Conservation (phyloP, 2,329 filamentous ascomycete genomes). For the Penicillium psychrosexuale region DNA sequence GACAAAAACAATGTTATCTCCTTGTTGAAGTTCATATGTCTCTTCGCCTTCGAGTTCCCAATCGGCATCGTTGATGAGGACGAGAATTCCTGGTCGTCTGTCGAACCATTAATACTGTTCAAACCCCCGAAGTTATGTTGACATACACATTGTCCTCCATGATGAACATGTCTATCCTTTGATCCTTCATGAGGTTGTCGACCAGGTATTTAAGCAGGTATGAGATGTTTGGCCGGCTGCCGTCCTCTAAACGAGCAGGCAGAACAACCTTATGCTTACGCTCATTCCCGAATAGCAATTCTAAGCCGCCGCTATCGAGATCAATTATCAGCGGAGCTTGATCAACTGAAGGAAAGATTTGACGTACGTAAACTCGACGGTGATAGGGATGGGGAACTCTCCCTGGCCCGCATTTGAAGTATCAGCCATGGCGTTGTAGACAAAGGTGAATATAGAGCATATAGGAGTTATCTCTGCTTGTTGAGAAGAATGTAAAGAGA, state of each 20-base stretch:
- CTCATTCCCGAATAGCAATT: slow-evolving; percentile 87
- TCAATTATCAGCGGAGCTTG: slow-evolving; percentile 7
- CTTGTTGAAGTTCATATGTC: slow-evolving; percentile 73
- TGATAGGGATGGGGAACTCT: slow-evolving; percentile 52
- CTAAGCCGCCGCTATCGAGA: slow-evolving; percentile 72
- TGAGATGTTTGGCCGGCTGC: slow-evolving; percentile 64
- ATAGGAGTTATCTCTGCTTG: not conserved
- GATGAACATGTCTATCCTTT: slow-evolving; percentile 82
- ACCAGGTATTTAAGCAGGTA: slow-evolving; percentile 78
- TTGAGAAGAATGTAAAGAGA: not conserved
- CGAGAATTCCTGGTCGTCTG: slow-evolving; percentile 91
- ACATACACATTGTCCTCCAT: slow-evolving; percentile 84
- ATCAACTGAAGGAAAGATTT: slow-evolving; percentile 2
- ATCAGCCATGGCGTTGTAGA: slow-evolving; percentile 4
- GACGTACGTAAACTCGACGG: slow-evolving; percentile 69
- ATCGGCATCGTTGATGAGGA: slow-evolving; percentile 95
- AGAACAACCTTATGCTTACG: slow-evolving; percentile 68
- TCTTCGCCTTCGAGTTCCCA: slow-evolving; percentile 98
- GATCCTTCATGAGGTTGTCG: slow-evolving; percentile 78
- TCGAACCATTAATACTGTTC: slow-evolving; percentile 13
- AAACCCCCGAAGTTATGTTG: not conserved
- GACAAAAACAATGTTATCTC: slow-evolving; percentile 91
- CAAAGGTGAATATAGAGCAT: not conserved
- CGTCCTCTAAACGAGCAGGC: slow-evolving; percentile 60
- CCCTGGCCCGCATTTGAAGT: slow-evolving; percentile 7